Conservation (phyloP, 345 rosid genomes). For the Gossypioides kirkii region DNA sequence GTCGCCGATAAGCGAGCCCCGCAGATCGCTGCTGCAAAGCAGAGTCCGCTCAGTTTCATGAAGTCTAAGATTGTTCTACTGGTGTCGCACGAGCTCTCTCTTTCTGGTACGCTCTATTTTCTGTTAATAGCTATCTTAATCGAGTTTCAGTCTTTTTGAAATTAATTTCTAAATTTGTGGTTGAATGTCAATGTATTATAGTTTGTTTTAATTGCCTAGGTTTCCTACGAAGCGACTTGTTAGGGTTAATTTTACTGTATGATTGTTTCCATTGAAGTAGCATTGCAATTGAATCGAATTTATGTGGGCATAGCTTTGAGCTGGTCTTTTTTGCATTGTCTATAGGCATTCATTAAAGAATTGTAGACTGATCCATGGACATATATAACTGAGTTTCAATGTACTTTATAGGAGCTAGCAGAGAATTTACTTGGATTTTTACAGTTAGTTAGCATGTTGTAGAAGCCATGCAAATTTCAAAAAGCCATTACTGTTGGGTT, state of each 20-base stretch:
- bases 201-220: not conserved
- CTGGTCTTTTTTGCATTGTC: not conserved
- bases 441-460: constrained; percentile 9
- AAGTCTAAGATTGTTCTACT: constrained; percentile 40
- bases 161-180: not conserved
- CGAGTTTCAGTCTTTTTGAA: not conserved
- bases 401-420: not conserved
- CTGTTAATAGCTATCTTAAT: not conserved
- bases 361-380: not conserved
- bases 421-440: not conserved
- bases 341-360: not conserved
- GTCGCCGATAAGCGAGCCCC: not conserved
- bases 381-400: not conserved
- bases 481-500: not conserved
- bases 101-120: constrained; percentile 27
- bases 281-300: not conserved
- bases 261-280: not conserved
- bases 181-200: not conserved
- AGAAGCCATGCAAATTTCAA: not conserved
- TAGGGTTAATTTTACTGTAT: not conserved
- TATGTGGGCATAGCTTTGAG: not conserved
- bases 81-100: constrained; percentile 46
- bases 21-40: constrained; percentile 7
- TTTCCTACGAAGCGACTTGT: not conserved
- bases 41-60: constrained; percentile 45